phyloP scores from a whole-genome alignment of 768 basidiomycete genomes.

The Chlorophyllum brunneum region DNA sequence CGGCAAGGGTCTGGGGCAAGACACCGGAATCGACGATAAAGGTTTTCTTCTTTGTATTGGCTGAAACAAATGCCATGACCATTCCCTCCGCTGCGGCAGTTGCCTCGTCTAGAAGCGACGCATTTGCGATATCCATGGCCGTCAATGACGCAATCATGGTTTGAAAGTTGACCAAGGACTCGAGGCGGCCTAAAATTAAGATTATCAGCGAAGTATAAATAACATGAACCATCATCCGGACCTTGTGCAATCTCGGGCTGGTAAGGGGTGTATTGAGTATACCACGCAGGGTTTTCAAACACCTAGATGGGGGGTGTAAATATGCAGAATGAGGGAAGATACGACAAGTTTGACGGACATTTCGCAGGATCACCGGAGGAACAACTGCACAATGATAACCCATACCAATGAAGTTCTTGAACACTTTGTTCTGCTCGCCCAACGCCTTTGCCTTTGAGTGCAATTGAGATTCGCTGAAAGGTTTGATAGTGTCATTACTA shows the following conservation, averaged over 20 bases:
- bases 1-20: constrained; percentile 84
- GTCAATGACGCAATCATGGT: constrained; percentile 95
- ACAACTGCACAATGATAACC: constrained; percentile 95
- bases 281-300: constrained; percentile 97
- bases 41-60: constrained; percentile 67
- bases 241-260: constrained; percentile 99
- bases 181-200: constrained; percentile 70
- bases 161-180: constrained; percentile 95
- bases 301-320: constrained; percentile 40
- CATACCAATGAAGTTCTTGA: constrained; percentile 97
- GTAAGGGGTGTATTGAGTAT: constrained; percentile 94
- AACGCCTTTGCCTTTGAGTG: constrained; percentile 69
- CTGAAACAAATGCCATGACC: constrained; percentile 83
- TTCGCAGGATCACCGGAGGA: constrained; percentile 92
- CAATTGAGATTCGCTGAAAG: constrained; percentile 86
- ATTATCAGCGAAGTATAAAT: constrained; percentile 5
- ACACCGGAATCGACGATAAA: constrained; percentile 87
- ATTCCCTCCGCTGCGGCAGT: constrained; percentile 96
- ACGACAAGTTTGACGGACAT: constrained; percentile 40
- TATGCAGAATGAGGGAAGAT: too few species aligned
- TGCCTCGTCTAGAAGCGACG: constrained; percentile 91
- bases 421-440: constrained; percentile 73
- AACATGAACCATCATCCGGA: constrained; percentile 24
- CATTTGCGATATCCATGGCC: constrained; percentile 92
- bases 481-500: constrained; percentile 63